Conservation (phyloP, 495 filamentous ascomycete genomes). For the Neurospora sublineolata region DNA sequence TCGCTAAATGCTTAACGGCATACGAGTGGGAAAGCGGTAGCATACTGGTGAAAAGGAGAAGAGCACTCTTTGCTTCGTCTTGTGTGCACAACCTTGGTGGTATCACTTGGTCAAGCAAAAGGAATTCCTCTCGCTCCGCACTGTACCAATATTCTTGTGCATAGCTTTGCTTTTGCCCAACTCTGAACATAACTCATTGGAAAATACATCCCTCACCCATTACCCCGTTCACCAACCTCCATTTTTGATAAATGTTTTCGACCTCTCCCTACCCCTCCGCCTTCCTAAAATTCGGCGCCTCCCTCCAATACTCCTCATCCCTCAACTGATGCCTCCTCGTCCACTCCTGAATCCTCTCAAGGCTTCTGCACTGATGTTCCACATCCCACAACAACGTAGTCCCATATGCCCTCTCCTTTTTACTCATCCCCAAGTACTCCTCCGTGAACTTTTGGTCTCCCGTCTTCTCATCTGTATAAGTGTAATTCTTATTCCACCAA, state of each 20-base stretch:
- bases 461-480: not conserved
- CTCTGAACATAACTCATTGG: not conserved
- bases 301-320: not conserved
- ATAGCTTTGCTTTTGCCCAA: not conserved
- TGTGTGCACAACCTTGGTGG: not conserved
- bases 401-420: not conserved
- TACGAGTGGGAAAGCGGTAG: not conserved
- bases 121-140: not conserved
- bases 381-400: not conserved
- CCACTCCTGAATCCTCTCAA: not conserved
- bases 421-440: not conserved
- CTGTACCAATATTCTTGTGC: not conserved
- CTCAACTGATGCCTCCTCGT: not conserved
- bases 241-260: not conserved
- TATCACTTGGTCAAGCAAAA: not conserved
- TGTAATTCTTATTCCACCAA: not conserved
- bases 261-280: not conserved
- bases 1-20: conserved; percentile 8
- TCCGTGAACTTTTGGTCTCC: not conserved
- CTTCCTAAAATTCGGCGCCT: not conserved
- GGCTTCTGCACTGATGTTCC: not conserved
- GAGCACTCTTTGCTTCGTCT: not conserved
- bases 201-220: not conserved
- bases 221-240: not conserved
- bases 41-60: not conserved